Evolutionary conservation across 805 yeast genomes (phyloP).

Genomic region (Candida corydali): DNA sequence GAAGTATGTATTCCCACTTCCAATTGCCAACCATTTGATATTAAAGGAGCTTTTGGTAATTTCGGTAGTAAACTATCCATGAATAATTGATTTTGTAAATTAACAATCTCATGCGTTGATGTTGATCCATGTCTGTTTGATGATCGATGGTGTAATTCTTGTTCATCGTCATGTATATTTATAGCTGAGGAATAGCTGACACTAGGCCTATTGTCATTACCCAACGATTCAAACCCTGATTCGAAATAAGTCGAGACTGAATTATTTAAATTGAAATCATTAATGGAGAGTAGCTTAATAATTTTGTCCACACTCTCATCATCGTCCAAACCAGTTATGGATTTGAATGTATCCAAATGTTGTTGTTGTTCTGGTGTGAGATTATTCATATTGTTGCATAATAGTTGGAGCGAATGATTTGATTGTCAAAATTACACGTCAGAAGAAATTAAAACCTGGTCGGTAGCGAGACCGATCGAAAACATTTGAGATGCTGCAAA

Average conservation of each 20-base stretch:
- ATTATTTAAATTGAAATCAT: conserved; percentile 59
- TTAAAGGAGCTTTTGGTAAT: conserved; percentile 37
- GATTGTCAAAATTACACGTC: not conserved
- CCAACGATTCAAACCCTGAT: conserved; percentile 28
- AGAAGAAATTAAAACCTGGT: too few relatives aligned
- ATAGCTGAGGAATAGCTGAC: conserved; percentile 9
- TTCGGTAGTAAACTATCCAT: conserved; percentile 25
- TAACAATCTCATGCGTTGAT: conserved; percentile 9
- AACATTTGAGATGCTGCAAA: too few relatives aligned
- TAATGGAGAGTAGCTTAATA: conserved; percentile 41
- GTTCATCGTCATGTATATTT: conserved; percentile 11
- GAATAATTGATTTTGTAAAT: conserved; percentile 25
- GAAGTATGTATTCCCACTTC: conserved; percentile 39
- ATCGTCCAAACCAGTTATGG: conserved; percentile 22
- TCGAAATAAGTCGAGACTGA: conserved; percentile 63
- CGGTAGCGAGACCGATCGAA: too few relatives aligned
- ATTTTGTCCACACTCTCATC: conserved; percentile 46
- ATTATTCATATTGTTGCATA: conserved; percentile 1
- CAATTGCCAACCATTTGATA: conserved; percentile 38
- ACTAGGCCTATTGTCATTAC: conserved; percentile 10
- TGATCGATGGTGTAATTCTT: conserved; percentile 9
- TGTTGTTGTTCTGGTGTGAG: conserved; percentile 8
- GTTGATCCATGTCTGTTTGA: not conserved
- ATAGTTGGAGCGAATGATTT: too few relatives aligned
- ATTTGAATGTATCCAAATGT: conserved; percentile 14